Conservation (phyloP, 306 rosid species). For the Phaseolus lunatus region DNA sequence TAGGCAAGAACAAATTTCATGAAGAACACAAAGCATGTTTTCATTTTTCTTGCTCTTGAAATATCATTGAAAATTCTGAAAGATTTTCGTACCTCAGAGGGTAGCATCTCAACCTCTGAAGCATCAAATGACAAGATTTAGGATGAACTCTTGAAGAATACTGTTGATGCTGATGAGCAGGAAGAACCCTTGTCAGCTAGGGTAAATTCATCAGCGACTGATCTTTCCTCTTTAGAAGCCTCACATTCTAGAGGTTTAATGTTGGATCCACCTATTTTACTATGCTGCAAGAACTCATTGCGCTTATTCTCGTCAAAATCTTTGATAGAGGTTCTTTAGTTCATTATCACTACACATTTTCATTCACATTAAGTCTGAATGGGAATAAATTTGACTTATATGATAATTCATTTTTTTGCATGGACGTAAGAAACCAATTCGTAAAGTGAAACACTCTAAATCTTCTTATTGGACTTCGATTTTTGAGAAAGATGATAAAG, state of each 20-base stretch:
- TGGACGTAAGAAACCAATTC: constrained; percentile 79
- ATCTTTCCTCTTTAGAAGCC: constrained; percentile 58
- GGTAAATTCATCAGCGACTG: constrained; percentile 55
- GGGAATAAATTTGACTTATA: constrained; percentile 42
- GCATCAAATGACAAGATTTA: constrained; percentile 61
- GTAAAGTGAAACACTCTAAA: constrained; percentile 73
- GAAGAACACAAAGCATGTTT: constrained; percentile 31
- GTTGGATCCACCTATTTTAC: constrained; percentile 66
- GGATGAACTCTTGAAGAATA: constrained; percentile 55
- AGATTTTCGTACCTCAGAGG: constrained; percentile 58
- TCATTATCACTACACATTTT: constrained; percentile 32
- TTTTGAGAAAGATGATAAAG: constrained; percentile 64
- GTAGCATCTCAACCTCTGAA: constrained; percentile 53
- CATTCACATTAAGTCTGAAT: constrained; percentile 26
- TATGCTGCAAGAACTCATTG: constrained; percentile 87
- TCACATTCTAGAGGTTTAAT: constrained; percentile 52
- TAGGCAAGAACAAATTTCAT: constrained; percentile 88
- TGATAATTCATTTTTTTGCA: constrained; percentile 49
- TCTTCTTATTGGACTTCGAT: constrained; percentile 80
- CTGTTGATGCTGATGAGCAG: constrained; percentile 48
- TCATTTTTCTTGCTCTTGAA: constrained; percentile 30
- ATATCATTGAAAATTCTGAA: constrained; percentile 48
- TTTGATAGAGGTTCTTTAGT: constrained; percentile 77
- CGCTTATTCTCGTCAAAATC: constrained; percentile 71
- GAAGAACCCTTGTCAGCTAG: constrained; percentile 43